phyloP scores from a whole-genome alignment of 2,329 filamentous ascomycete species.

The Tolypocladium pustulatum region DNA sequence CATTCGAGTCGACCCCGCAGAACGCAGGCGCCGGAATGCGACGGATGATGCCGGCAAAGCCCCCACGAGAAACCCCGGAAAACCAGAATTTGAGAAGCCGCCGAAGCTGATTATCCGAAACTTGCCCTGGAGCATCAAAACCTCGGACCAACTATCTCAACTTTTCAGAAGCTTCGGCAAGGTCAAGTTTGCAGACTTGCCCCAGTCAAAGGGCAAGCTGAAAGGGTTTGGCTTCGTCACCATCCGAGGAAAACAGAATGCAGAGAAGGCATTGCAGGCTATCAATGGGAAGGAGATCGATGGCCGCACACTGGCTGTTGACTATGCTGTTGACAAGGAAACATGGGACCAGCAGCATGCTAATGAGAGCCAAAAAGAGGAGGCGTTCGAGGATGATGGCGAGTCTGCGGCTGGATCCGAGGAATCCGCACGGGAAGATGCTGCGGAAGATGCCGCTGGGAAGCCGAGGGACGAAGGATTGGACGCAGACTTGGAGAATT shows the following conservation, averaged over 20 bases:
- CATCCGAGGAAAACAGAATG: constrained; percentile 78
- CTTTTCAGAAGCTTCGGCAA: constrained; percentile 86
- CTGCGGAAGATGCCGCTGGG: constrained; percentile 17
- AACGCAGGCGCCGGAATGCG: constrained; percentile 64
- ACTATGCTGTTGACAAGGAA: constrained; percentile 91
- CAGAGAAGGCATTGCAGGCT: constrained; percentile 73
- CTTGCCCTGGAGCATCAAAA: constrained; percentile 91
- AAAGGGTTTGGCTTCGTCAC: constrained; percentile 91
- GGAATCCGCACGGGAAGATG: constrained; percentile 17
- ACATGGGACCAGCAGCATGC: constrained; percentile 62
- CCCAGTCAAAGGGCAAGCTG: constrained; percentile 65
- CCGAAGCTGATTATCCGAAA: constrained; percentile 85
- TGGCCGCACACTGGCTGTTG: constrained; percentile 79
- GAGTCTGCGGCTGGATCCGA: constrained; percentile 18
- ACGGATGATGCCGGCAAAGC: constrained; percentile 30
- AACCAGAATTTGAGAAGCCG: constrained; percentile 49
- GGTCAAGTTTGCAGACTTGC: constrained; percentile 77
- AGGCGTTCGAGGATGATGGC: constrained; percentile 24
- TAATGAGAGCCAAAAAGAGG: constrained; percentile 20
- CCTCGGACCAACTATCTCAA: constrained; percentile 64
- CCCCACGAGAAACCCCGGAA: constrained; percentile 39
- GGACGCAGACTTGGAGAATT: constrained; percentile 39
- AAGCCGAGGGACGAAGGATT: constrained; percentile 30
- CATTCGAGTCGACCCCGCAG: constrained; percentile 78
- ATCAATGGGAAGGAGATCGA: constrained; percentile 88